Evolutionary conservation across 75 land plant genomes (phyloP).

Genomic region (Pinus tabuliformis): DNA sequence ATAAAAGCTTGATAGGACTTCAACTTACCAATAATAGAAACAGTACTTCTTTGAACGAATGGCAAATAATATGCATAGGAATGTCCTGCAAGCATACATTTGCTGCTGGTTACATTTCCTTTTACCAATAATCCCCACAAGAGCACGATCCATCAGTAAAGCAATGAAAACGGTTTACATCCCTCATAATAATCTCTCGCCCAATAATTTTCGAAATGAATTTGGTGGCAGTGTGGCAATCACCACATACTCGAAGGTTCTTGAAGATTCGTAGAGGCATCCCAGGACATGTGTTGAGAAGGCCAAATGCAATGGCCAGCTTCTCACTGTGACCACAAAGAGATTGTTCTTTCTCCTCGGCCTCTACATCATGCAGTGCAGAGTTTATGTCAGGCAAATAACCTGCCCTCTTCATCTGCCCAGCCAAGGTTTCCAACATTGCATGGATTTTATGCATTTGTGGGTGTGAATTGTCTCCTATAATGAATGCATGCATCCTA

Average conservation of each 20-base stretch:
- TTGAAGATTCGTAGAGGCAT: background rate
- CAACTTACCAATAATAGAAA: no score
- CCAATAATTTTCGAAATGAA: background rate
- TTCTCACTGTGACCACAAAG: background rate
- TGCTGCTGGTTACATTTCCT: no score
- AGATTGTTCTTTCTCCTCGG: background rate
- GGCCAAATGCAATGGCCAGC: slow-evolving; percentile 2
- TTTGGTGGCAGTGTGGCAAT: background rate
- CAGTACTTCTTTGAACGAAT: no score
- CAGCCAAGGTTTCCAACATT: background rate
- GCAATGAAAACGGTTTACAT: background rate
- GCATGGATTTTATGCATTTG: background rate
- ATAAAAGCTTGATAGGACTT: no score
- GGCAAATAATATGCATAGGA: no score
- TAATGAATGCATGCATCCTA: slow-evolving; percentile 2
- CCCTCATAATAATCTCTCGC: slow-evolving; percentile 1
- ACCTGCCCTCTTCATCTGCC: background rate
- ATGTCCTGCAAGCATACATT: no score
- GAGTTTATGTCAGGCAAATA: background rate
- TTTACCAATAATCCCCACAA: background rate
- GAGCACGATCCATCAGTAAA: background rate
- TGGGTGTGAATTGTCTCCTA: slow-evolving; percentile 4
- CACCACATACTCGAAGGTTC: background rate
- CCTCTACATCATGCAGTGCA: background rate
- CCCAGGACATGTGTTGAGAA: background rate